Conservation (phyloP, 2,329 filamentous ascomycete genomes). For the Cercospora berteroae region DNA sequence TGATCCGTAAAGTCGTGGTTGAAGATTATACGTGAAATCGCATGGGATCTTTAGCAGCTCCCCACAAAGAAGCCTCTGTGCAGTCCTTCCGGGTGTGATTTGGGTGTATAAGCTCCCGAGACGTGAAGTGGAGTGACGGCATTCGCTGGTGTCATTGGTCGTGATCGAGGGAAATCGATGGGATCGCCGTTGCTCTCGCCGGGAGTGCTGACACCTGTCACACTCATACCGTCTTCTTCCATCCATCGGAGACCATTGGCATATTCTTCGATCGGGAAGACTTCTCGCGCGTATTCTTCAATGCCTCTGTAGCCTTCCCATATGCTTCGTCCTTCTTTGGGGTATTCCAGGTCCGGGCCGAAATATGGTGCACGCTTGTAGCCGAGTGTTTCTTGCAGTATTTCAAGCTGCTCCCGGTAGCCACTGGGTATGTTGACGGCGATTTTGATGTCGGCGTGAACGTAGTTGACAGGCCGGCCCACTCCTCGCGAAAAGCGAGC, state of each 20-base stretch:
- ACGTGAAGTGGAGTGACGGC: slow-evolving; percentile 28
- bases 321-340: slow-evolving; percentile 71
- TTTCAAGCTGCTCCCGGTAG: slow-evolving; percentile 82
- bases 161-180: slow-evolving; percentile 21
- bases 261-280: slow-evolving; percentile 90
- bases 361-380: slow-evolving; percentile 62
- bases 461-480: slow-evolving; percentile 73
- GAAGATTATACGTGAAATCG: not conserved
- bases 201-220: slow-evolving; percentile 20
- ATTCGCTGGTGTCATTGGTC: slow-evolving; percentile 33
- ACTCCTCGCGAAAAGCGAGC: slow-evolving; percentile 75
- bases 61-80: slow-evolving; percentile 35
- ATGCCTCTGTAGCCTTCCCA: slow-evolving; percentile 91
- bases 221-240: slow-evolving; percentile 49
- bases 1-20: not conserved
- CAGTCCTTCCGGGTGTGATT: slow-evolving; percentile 34
- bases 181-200: slow-evolving; percentile 25
- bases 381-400: slow-evolving; percentile 60
- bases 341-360: slow-evolving; percentile 59
- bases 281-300: slow-evolving; percentile 91
- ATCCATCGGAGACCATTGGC: slow-evolving; percentile 95
- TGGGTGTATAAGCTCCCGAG: slow-evolving; percentile 36
- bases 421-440: slow-evolving; percentile 82
- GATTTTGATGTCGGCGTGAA: slow-evolving; percentile 74
- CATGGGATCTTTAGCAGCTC: slow-evolving; percentile 23